Percentiles rank a stretch among this genome's conserved stretches.
Evolutionary conservation across 2,329 filamentous ascomycete genomes (phyloP).

Genomic region (Capronia coronata): DNA sequence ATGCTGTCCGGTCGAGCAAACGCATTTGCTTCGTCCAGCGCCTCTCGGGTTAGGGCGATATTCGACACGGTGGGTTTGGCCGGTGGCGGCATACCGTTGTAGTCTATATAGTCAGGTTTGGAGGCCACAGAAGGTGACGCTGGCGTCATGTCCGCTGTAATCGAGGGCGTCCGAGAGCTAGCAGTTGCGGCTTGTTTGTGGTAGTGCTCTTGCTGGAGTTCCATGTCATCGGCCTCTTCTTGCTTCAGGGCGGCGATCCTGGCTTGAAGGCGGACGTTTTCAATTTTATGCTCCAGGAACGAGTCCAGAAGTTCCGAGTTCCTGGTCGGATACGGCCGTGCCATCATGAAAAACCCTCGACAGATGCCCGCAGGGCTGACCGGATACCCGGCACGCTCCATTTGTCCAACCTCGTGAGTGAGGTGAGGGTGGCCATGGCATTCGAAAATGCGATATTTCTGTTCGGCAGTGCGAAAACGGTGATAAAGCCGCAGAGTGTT

Average conservation of each 20-base stretch:
- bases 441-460: constrained; percentile 73
- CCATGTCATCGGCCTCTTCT: constrained; percentile 76
- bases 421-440: constrained; percentile 89
- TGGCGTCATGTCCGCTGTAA: constrained; percentile 18
- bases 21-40: constrained; percentile 65
- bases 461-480: constrained; percentile 69
- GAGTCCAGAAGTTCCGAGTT: constrained; percentile 81
- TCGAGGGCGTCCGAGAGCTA: constrained; percentile 20
- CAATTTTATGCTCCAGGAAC: constrained; percentile 93
- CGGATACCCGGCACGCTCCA: constrained; percentile 48
- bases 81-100: constrained; percentile 57
- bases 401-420: constrained; percentile 51
- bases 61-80: constrained; percentile 59
- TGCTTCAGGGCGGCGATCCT: constrained; percentile 76
- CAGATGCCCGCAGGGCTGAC: constrained; percentile 65
- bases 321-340: constrained; percentile 80
- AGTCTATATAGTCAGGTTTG: constrained; percentile 15
- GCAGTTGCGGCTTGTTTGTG: constrained; percentile 26
- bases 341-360: constrained; percentile 89
- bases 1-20: constrained; percentile 66
- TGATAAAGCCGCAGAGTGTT: constrained; percentile 78
- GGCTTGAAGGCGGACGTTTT: constrained; percentile 79
- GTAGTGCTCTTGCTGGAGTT: constrained; percentile 48
- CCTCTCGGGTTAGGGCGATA: constrained; percentile 67
- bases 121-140: constrained; percentile 20